Percentiles rank a stretch among this genome's conserved stretches.
phyloP scores from a whole-genome alignment of 1,284 basidiomycete species.

The Wallemia ichthyophaga region DNA sequence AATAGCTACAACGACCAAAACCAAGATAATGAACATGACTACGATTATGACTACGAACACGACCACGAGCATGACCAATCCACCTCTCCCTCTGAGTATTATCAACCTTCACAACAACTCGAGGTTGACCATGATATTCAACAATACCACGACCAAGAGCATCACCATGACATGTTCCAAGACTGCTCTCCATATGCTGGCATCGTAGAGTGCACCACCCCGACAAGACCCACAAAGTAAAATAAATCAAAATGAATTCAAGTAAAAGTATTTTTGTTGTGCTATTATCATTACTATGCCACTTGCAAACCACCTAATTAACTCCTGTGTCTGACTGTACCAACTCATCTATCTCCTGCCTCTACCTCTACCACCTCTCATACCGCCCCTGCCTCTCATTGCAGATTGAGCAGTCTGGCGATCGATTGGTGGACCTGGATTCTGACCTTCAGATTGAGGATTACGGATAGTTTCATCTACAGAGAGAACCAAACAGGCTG shows the following conservation, averaged over 20 bases:
- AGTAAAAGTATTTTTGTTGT: not conserved
- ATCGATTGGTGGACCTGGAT: not conserved
- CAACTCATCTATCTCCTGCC: too few relatives aligned
- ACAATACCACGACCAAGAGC: not conserved
- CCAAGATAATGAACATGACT: too few relatives aligned
- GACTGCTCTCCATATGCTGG: not conserved
- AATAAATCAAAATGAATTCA: not conserved
- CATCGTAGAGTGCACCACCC: not conserved
- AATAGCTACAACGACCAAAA: too few relatives aligned
- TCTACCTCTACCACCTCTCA: not conserved
- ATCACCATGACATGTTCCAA: not conserved
- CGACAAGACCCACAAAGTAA: not conserved
- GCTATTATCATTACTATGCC: not conserved
- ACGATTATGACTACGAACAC: too few relatives aligned
- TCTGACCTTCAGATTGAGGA: slow-evolving; percentile 24
- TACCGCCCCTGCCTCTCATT: not conserved
- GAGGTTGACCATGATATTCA: not conserved
- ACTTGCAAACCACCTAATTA: not conserved
- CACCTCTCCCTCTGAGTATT: too few relatives aligned
- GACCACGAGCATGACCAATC: too few relatives aligned
- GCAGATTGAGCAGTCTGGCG: not conserved
- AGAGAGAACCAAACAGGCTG: slow-evolving; percentile 75
- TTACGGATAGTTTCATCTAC: slow-evolving; percentile 85
- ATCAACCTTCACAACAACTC: too few relatives aligned
- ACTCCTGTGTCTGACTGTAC: too few relatives aligned